Percentiles rank a stretch among this genome's conserved stretches.
Evolutionary conservation across 2,329 filamentous ascomycete genomes (phyloP).

Genomic region (Parascedosporium putredinis): DNA sequence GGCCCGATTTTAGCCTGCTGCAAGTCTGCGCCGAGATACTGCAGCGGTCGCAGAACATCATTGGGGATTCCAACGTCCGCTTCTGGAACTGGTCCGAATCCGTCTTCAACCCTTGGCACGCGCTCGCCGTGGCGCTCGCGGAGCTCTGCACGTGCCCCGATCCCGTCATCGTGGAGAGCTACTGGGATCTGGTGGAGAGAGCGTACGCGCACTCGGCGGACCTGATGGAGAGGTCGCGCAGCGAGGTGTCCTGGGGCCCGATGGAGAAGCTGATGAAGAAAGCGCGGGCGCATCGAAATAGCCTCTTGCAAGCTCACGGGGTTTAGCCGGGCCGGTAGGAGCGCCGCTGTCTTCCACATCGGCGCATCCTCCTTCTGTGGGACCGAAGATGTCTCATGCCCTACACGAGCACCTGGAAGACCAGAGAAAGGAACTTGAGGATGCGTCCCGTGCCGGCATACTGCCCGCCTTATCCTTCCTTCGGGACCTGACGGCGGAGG

Average conservation of each 20-base stretch:
- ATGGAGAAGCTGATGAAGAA: conserved; percentile 4
- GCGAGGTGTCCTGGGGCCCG: background rate
- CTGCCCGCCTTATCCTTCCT: background rate
- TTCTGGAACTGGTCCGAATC: background rate
- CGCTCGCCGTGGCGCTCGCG: background rate
- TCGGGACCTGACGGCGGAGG: background rate
- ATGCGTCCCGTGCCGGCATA: background rate
- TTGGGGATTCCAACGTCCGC: background rate
- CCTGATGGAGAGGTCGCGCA: background rate
- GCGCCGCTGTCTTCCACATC: too few species aligned
- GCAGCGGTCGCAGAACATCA: background rate
- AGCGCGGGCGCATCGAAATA: background rate
- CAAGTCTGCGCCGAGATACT: background rate
- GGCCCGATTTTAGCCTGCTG: background rate
- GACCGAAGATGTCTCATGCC: too few species aligned
- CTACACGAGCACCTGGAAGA: too few species aligned
- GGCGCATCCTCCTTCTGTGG: too few species aligned
- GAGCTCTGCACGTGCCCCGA: conserved; percentile 1
- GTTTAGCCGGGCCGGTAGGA: too few species aligned
- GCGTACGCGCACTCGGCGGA: background rate
- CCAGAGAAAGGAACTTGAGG: too few species aligned
- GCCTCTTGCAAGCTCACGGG: conserved; percentile 1
- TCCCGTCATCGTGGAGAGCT: background rate
- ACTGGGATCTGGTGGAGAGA: background rate
- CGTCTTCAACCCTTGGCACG: conserved; percentile 2